Conservation (phyloP, 192 early-diverging fungal species). For the Backusella tuberculispora region DNA sequence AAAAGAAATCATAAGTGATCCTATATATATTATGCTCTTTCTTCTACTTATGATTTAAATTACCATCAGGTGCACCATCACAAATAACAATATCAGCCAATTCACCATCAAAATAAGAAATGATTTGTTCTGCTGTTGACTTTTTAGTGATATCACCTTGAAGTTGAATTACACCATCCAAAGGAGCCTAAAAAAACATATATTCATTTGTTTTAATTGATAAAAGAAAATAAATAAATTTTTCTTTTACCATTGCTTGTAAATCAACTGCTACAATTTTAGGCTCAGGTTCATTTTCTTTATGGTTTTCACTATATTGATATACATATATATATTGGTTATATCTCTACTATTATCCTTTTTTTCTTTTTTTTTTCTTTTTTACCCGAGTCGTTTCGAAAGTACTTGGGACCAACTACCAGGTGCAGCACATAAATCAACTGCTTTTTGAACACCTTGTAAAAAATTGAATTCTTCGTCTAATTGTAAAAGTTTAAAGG, state of each 20-base stretch:
- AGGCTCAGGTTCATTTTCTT: constrained; percentile 52
- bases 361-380: neutral
- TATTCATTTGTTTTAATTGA: neutral
- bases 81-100: constrained; percentile 94
- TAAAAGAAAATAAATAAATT: neutral
- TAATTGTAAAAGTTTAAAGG: constrained; percentile 96
- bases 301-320: constrained; percentile 54
- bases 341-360: neutral
- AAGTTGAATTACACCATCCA: constrained; percentile 90
- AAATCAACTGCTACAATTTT: constrained; percentile 96
- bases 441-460: constrained; percentile 81
- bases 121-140: constrained; percentile 90
- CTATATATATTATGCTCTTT: neutral
- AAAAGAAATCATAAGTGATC: neutral
- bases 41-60: neutral
- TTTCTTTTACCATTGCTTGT: constrained; percentile 80
- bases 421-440: constrained; percentile 97
- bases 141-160: constrained; percentile 98
- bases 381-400: constrained; percentile 62
- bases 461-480: constrained; percentile 96
- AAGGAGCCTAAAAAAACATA: constrained; percentile 65
- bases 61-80: constrained; percentile 95
- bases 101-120: constrained; percentile 86
- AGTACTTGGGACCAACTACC: constrained; percentile 98
- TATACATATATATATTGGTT: neutral